Base-by-base conservation (phyloP, 495 filamentous ascomycete species). In the Hypomontagnella submonticulosa region DNA sequence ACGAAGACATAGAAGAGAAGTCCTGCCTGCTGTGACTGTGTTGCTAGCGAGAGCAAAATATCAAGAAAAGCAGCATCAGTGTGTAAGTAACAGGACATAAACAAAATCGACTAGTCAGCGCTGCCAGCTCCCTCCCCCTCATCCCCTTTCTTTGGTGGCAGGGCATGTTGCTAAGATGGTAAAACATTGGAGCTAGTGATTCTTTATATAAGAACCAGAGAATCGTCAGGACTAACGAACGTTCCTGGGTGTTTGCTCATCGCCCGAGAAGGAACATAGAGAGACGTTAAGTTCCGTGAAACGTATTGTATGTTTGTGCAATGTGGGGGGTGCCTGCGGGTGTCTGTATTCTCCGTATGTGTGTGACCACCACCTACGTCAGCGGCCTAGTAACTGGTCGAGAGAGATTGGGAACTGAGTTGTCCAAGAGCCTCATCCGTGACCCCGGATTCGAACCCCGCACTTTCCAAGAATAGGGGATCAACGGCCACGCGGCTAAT, bases 351-450 rank as follows among this genome's bases (percentile, higher is more conserved):
- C 10, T 41, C n/a, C 11, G 34, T 38, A n/a, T 23, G 48, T 59
- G 48, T 30, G 18, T 27, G 23, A 27, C 23, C 23, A 52, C 40
- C 59, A 46, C 58, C 30, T 56, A 68, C 49, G 36, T 63, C 36
- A 48, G 34, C n/a, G 48, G 32, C 11, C 11, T 23, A 37, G 49
- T 59, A 23, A 18, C 23, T 36, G 18, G 51, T 44, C 42, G 37
- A 63, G 42, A 63, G 42, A 57, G 58, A 56, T 46, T 54, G 32
- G 43, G 23, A 49, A 37, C 18, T 46, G n/a, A 15, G 43, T n/a
- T 59, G 43, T 69, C 54, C 54, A 60, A 56, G 66, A 69, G 66
- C 66, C 66, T 69, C 66, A 69, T 57, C 66, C 66, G 66, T 60
- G 59, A 57, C 55, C 49, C 66, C 66, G 66, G 66, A 69, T 63